Percentiles rank a stretch among this genome's conserved stretches.
These are phyloP conservation scores for Stereum hirsutum DNA, from an alignment of 1,284 basidiomycete genomes.

Conservation along the genomic window DNA sequence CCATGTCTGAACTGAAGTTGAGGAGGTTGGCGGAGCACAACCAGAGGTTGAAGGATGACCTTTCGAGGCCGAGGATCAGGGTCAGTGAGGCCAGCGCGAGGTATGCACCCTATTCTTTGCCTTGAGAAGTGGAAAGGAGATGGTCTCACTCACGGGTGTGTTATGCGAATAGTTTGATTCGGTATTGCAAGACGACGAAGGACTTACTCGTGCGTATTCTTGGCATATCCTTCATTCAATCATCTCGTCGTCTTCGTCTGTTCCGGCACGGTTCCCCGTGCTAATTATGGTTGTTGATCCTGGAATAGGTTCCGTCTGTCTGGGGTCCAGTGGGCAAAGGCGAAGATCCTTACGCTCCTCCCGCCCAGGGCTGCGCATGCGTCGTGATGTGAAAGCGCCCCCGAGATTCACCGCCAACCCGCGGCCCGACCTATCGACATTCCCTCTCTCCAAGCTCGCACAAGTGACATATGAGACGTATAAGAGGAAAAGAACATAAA, in stretches of 20 bases:
- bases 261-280: not conserved
- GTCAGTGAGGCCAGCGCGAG: constrained; percentile 88
- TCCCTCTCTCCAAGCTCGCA: no score
- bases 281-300: not conserved
- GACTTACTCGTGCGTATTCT: constrained; percentile 68
- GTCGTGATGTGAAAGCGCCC: constrained; percentile 3
- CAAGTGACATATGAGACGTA: no score
- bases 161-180: constrained; percentile 61
- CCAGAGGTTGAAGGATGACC: constrained; percentile 82
- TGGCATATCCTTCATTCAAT: constrained; percentile 4
- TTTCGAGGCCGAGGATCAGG: constrained; percentile 78
- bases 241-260: not conserved
- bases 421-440: not conserved
- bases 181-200: constrained; percentile 84
- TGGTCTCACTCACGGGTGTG: not conserved
- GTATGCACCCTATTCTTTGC: constrained; percentile 36
- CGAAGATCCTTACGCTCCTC: constrained; percentile 82
- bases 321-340: constrained; percentile 88
- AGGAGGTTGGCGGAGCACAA: constrained; percentile 91
- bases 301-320: constrained; percentile 68
- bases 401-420: constrained; percentile 3
- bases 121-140: constrained; percentile 1
- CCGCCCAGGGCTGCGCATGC: constrained; percentile 5
- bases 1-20: constrained; percentile 96
- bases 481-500: no score